These are phyloP conservation scores for Candida michaelii DNA, from an alignment of 805 yeast species.

Conservation along the genomic window DNA sequence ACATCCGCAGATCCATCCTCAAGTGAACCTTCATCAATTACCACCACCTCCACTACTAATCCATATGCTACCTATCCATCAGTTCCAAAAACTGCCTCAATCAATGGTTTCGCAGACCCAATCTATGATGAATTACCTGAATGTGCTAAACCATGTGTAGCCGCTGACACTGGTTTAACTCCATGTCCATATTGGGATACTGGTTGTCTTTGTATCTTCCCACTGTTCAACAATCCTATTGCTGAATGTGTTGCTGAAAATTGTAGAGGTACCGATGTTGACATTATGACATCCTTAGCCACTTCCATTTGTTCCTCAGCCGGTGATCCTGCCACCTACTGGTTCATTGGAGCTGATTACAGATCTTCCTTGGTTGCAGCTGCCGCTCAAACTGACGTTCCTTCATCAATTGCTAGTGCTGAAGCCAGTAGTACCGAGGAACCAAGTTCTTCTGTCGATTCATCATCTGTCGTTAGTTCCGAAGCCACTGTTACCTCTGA, in stretches of 20 bases:
- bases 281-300: constrained; percentile 29
- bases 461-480: background rate
- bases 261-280: constrained; percentile 34
- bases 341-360: constrained; percentile 39
- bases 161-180: constrained; percentile 32
- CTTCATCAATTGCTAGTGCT: constrained; percentile 6
- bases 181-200: constrained; percentile 50
- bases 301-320: constrained; percentile 33
- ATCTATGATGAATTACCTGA: constrained; percentile 36
- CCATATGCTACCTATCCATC: constrained; percentile 43
- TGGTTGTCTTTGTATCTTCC: constrained; percentile 46
- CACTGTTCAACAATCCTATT: constrained; percentile 27
- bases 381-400: constrained; percentile 5
- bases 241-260: constrained; percentile 39
- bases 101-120: constrained; percentile 51
- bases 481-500: background rate
- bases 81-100: constrained; percentile 45
- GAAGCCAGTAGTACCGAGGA: constrained; percentile 4
- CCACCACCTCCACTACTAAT: constrained; percentile 11
- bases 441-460: background rate
- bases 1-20: too few species aligned
- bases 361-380: constrained; percentile 23
- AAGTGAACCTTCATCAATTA: too few species aligned
- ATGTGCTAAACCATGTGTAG: constrained; percentile 44
- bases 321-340: constrained; percentile 26